Conservation (phyloP, 768 basidiomycete species). For the Podaxis sp. region DNA sequence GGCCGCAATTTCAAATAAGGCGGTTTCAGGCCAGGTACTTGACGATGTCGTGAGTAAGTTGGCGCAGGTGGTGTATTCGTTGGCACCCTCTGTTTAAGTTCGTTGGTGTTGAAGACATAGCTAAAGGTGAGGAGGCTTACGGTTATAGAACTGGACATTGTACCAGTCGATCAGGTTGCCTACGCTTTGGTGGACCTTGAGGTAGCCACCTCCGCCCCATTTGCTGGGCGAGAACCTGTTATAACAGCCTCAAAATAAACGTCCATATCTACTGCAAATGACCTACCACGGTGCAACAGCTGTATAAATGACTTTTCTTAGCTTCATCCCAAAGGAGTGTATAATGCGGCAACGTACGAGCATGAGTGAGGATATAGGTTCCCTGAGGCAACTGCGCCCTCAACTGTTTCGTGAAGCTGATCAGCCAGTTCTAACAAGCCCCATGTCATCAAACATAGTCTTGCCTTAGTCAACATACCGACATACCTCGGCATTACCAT, state of each 20-base stretch:
- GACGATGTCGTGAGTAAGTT: constrained; percentile 60
- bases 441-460: neutral
- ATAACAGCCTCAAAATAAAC: neutral
- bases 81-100: constrained; percentile 46
- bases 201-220: constrained; percentile 53
- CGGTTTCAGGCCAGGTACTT: constrained; percentile 56
- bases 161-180: constrained; percentile 67
- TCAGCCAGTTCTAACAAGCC: constrained; percentile 43
- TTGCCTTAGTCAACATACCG: neutral
- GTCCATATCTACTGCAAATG: constrained; percentile 21
- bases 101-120: constrained; percentile 5
- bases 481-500: constrained; percentile 50
- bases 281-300: constrained; percentile 51
- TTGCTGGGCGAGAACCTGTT: constrained; percentile 39
- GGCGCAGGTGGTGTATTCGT: constrained; percentile 63
- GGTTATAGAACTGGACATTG: constrained; percentile 48
- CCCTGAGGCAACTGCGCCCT: constrained; percentile 46
- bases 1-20: constrained; percentile 57
- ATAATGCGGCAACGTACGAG: constrained; percentile 36
- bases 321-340: neutral
- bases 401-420: constrained; percentile 50
- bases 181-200: constrained; percentile 48
- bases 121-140: constrained; percentile 24
- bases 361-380: constrained; percentile 52
- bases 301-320: constrained; percentile 17